These are phyloP conservation scores for Silene uniflora DNA, from an alignment of 148 eudicot genomes.

Conservation along the genomic window DNA sequence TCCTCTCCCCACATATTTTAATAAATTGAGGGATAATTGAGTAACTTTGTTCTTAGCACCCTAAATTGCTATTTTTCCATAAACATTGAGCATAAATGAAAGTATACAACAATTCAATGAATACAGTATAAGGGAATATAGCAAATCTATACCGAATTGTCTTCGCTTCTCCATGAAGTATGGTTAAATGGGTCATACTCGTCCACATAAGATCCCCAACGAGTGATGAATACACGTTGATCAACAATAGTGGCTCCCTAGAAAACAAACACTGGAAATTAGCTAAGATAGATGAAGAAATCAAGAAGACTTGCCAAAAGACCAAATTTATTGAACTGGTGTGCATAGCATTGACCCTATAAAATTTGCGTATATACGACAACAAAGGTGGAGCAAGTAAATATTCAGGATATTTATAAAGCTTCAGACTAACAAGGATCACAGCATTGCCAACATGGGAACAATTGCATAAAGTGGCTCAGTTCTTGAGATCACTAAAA, in stretches of 20 bases:
- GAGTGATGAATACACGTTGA: constrained; percentile 72
- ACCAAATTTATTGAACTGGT: neutral
- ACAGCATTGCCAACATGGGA: neutral
- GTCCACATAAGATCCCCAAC: constrained; percentile 69
- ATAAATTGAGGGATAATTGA: neutral
- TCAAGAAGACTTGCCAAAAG: neutral
- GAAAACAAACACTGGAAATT: constrained; percentile 2
- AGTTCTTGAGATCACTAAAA: too few relatives aligned
- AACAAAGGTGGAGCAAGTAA: neutral
- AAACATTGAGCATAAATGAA: neutral
- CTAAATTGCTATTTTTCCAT: neutral
- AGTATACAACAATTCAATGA: neutral
- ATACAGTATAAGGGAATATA: neutral
- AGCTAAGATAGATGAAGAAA: neutral
- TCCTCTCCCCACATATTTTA: neutral
- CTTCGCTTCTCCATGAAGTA: constrained; percentile 52
- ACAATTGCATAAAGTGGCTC: too few relatives aligned
- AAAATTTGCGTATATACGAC: neutral
- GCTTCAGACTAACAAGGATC: neutral
- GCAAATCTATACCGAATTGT: constrained; percentile 41
- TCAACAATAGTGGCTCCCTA: constrained; percentile 83
- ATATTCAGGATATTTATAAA: constrained; percentile 1
- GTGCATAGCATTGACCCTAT: neutral
- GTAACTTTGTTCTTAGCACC: too few relatives aligned
- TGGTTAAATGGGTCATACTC: constrained; percentile 59